Evolutionary conservation across 177 flowering plant genomes (phyloP), one percentile per base, ranked within the genome.

Genomic region (Vitis hybrid): DNA sequence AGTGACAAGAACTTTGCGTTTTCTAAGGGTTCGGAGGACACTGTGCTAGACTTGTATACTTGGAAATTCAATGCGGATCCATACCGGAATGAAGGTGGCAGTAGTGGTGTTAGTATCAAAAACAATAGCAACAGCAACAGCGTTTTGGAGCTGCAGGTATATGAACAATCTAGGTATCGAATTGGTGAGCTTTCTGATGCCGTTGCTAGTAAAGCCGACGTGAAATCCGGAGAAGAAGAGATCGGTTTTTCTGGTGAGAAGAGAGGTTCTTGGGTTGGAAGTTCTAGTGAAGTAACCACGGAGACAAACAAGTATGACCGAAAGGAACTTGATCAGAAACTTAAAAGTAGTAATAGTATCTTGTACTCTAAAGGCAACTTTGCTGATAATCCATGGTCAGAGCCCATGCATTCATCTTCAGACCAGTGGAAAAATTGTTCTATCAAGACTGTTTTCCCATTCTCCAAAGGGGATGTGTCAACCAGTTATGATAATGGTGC

Each of bases 381-480:
- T 46, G 62, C 76, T 2, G 89, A 82, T 72, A 77, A 80, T 30
- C 73, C 73, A 21, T 81, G 89, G 88, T 80, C 83, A 11, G 83
- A 79, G 20, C 64, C 75, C 13, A 12, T 71, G 8, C 71, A 61
- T 57, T 67, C 86, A 46, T 71, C 87, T 48, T 70, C 79, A 17
- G 90, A 89, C 46, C 13, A 71, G n/a, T 83, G 90, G 91, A 88
- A 84, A 71, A 91, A 90, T 52, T 82, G 90, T 78, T 74, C 92
- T 57, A 80, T 88, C 46, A 88, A 89, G 85, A 89, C 94, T 60
- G 85, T 88, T 58, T 84, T 92, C 55, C 93, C 94, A 9, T 87
- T 86, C 63, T 71, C 92, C 6, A 80, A 71, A 66, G 82, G 64
- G 48, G 87, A 88, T 57, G 71, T 61, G 3, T 80, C 88, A 20